Conservation (phyloP, 768 basidiomycete species). For the Mycena rosella region DNA sequence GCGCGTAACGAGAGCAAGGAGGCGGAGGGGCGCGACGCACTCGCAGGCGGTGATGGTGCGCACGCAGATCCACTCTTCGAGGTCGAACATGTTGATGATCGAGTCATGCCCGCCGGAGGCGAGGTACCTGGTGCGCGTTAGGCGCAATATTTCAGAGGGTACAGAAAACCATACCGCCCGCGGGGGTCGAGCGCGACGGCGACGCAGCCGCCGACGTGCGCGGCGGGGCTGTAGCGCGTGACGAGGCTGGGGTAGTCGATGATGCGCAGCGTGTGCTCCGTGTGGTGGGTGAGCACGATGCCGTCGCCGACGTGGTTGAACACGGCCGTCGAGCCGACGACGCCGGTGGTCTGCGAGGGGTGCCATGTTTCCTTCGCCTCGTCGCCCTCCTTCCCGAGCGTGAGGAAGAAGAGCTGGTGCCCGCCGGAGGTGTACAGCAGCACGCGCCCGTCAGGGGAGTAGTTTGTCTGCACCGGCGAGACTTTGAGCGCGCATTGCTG, state of each 20-base stretch:
- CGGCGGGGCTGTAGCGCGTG: slow-evolving; percentile 71
- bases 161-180: slow-evolving; percentile 60
- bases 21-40: slow-evolving; percentile 56
- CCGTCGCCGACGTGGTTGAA: slow-evolving; percentile 85
- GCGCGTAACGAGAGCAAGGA: slow-evolving; percentile 5
- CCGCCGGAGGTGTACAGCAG: slow-evolving; percentile 73
- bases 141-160: too few relatives aligned
- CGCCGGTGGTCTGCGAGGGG: slow-evolving; percentile 64
- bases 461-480: slow-evolving; percentile 74
- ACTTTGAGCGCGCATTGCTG: slow-evolving; percentile 72
- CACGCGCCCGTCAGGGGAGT: slow-evolving; percentile 78
- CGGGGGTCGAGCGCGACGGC: slow-evolving; percentile 86
- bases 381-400: slow-evolving; percentile 64
- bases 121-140: slow-evolving; percentile 65
- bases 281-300: slow-evolving; percentile 73
- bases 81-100: slow-evolving; percentile 85
- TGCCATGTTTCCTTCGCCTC: slow-evolving; percentile 64
- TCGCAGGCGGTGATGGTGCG: slow-evolving; percentile 85
- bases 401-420: slow-evolving; percentile 73
- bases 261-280: slow-evolving; percentile 75
- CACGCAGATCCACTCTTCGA: slow-evolving; percentile 84
- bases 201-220: slow-evolving; percentile 85
- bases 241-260: slow-evolving; percentile 76
- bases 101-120: slow-evolving; percentile 87
- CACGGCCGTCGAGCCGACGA: slow-evolving; percentile 73